Conservation (phyloP, 1,284 basidiomycete species). For the Puccinia horiana region DNA sequence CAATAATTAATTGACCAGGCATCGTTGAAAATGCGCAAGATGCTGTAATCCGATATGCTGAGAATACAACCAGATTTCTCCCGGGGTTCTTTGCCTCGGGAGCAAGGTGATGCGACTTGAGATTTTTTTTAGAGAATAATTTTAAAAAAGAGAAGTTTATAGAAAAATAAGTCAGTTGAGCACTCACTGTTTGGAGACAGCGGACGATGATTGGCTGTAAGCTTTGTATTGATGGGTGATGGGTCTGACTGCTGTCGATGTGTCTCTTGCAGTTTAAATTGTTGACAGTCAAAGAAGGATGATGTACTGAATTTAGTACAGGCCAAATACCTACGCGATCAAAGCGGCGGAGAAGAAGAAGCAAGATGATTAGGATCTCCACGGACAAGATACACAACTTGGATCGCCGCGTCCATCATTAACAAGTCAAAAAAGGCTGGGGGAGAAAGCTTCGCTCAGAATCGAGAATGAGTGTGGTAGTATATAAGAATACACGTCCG, state of each 20-base stretch:
- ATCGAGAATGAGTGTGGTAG: slow-evolving; percentile 8
- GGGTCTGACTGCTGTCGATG: slow-evolving; percentile 25
- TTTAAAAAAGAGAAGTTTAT: neutral
- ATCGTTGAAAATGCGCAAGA: neutral
- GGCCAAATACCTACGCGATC: slow-evolving; percentile 11
- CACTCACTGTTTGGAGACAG: slow-evolving; percentile 26
- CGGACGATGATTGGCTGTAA: slow-evolving; percentile 25
- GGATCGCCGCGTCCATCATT: slow-evolving; percentile 12
- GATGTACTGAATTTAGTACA: slow-evolving; percentile 24
- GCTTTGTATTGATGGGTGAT: slow-evolving; percentile 37
- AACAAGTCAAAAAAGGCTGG: neutral
- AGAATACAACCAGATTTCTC: neutral
- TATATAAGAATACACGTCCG: neutral
- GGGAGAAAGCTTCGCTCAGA: slow-evolving; percentile 3
- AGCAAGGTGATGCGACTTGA: neutral
- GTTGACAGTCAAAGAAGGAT: slow-evolving; percentile 29
- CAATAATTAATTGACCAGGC: neutral
- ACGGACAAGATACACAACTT: slow-evolving; percentile 32
- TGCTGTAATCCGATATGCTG: neutral
- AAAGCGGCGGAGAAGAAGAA: slow-evolving; percentile 36
- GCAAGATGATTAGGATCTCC: slow-evolving; percentile 38
- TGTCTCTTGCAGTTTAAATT: slow-evolving; percentile 29
- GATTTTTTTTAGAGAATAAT: neutral
- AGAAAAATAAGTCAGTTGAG: neutral
- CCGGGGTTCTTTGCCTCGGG: neutral